These are phyloP conservation scores for Calonectria multiphialidica DNA, from an alignment of 2,329 filamentous ascomycete species.

Conservation along the genomic window DNA sequence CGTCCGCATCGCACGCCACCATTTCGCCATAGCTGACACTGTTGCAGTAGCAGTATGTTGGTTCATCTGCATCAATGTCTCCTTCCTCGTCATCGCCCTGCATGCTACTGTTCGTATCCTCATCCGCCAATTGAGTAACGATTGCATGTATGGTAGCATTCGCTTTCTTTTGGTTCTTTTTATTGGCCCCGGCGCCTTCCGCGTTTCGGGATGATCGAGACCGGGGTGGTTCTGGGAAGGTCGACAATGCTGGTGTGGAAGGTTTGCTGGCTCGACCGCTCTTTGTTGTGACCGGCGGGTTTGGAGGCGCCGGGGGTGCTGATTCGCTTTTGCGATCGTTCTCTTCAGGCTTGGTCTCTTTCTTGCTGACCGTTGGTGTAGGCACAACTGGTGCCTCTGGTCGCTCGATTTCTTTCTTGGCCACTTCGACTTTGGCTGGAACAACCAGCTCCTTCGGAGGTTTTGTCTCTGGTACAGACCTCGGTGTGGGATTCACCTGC, in stretches of 20 bases:
- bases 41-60: constrained; percentile 84
- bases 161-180: constrained; percentile 72
- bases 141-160: constrained; percentile 53
- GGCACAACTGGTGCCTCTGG: constrained; percentile 39
- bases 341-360: constrained; percentile 57
- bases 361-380: constrained; percentile 52
- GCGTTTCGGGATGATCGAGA: constrained; percentile 65
- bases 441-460: constrained; percentile 60
- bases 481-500: constrained; percentile 44
- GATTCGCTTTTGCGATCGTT: constrained; percentile 58
- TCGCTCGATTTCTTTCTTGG: constrained; percentile 50
- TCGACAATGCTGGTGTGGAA: constrained; percentile 71
- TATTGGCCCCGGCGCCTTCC: constrained; percentile 58
- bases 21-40: constrained; percentile 86
- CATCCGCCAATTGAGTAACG: constrained; percentile 52
- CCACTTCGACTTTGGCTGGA: constrained; percentile 47
- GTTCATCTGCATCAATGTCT: constrained; percentile 78
- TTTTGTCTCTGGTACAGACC: constrained; percentile 59
- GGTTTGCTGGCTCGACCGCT: constrained; percentile 76
- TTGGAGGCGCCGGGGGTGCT: constrained; percentile 54
- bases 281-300: constrained; percentile 70
- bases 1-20: constrained; percentile 83
- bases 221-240: constrained; percentile 68
- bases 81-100: constrained; percentile 59
- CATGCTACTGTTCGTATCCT: constrained; percentile 57